Evolutionary conservation across 305 asterid genomes (phyloP).

Genomic region (Solanum hybrid): DNA sequence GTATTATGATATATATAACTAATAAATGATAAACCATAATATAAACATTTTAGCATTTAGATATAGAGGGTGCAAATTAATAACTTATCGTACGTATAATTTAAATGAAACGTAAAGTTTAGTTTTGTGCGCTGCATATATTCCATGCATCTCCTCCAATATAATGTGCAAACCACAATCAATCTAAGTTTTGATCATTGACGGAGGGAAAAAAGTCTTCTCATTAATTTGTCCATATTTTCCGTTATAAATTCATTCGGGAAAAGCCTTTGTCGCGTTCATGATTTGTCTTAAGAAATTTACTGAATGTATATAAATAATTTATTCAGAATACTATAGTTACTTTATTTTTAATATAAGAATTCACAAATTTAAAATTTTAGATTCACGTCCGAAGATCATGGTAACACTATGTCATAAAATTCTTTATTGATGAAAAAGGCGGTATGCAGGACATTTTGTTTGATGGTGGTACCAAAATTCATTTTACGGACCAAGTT

Average conservation of each 20-base stretch:
- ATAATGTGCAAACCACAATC: background rate
- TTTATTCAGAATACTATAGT: background rate
- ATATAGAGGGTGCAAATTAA: background rate
- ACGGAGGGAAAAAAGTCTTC: background rate
- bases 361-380: background rate
- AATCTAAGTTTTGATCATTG: background rate
- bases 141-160: background rate
- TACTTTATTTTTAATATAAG: background rate
- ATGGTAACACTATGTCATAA: background rate
- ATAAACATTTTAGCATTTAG: background rate
- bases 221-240: background rate
- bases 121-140: background rate
- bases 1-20: background rate
- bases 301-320: background rate
- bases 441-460: background rate
- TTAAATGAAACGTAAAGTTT: background rate
- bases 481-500: background rate
- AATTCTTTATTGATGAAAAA: background rate
- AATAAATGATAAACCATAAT: background rate
- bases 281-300: background rate
- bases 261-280: background rate
- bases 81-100: background rate
- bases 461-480: background rate
- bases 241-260: background rate
- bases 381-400: background rate